Base-by-base conservation (phyloP, 2,329 filamentous ascomycete genomes). In the Bimuria novae-zelandiae region DNA sequence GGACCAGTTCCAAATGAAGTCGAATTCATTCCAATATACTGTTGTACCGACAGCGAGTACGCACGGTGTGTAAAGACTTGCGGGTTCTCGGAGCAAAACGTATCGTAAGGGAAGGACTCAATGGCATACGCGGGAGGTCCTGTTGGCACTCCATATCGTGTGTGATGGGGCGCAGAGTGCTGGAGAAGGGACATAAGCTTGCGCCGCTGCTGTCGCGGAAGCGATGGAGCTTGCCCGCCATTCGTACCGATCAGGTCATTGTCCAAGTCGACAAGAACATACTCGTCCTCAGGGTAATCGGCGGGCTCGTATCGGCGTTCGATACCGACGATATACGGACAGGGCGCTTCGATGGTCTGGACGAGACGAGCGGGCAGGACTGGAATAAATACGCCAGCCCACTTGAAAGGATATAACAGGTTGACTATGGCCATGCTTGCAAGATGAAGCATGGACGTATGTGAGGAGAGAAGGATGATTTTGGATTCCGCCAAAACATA, bases 241-340 rank as follows among this genome's bases (percentile, higher is more conserved):
- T 91, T 94, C 43, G 91, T 89, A 69, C 96, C 90, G 55, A 99
- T 92, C 14, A 87, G 87, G 73, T 99, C 90, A 71, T 89, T 86
- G 73, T 99, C 94, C 46, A 99, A 80, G 73, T 99, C 94, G 30
- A 97, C 92, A 14, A 97, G 80, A 16, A 97, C 92, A 71, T 93
- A 97, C 69, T 97, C 94, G 65, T 97, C 94, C 6, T 96, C 91
- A 0, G 94, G 94, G 36, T 97, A 82, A 62, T 92, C 88, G 41
- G 92, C 84, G 52, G 85, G 85, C 64, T 95, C 90, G 70, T 97
- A 97, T 52, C 92, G 86, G 61, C 92, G 85, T 76, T 99, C 94
- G 52, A 99, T 90, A 43, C 94, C 94, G 37, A 97, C 91, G 61
- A 99, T 96, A 67, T 97, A 99, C 0, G 94, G 94, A 64, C 94